Evolutionary conservation across 129 eudicot genomes (phyloP).

Genomic region (Calendula officinalis): DNA sequence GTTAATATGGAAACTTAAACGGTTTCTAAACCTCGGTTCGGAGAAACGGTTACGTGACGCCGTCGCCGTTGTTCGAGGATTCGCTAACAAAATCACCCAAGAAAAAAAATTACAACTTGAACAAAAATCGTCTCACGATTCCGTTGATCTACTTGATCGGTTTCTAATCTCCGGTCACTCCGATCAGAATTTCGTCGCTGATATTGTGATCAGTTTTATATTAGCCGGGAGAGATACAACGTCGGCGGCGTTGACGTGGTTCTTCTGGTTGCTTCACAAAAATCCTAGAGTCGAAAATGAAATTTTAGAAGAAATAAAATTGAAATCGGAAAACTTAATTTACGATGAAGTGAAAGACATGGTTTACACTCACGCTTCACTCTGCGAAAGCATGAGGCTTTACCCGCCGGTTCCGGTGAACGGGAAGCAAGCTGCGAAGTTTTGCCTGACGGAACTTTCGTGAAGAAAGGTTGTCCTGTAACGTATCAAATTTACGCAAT

Average conservation of each 20-base stretch:
- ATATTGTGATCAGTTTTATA: conserved; percentile 51
- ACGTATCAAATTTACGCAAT: conserved; percentile 55
- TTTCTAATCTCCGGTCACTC: conserved; percentile 58
- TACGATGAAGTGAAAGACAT: conserved; percentile 57
- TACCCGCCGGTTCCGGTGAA: conserved; percentile 62
- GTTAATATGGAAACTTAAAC: conserved; percentile 53
- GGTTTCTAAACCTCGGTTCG: conserved; percentile 48
- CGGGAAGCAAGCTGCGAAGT: conserved; percentile 31
- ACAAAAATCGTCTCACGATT: conserved; percentile 32
- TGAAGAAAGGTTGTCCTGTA: conserved; percentile 48
- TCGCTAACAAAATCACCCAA: conserved; percentile 40
- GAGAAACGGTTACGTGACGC: conserved; percentile 42
- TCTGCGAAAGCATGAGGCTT: conserved; percentile 61
- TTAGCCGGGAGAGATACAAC: conserved; percentile 65
- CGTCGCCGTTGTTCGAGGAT: conserved; percentile 39
- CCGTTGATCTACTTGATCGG: conserved; percentile 59
- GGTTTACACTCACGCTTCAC: conserved; percentile 57
- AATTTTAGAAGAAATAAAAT: conserved; percentile 35
- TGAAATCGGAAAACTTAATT: not conserved
- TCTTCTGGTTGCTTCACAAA: conserved; percentile 50
- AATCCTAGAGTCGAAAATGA: conserved; percentile 39
- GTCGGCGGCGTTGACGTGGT: conserved; percentile 64
- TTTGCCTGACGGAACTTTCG: conserved; percentile 49
- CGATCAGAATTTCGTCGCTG: conserved; percentile 44
- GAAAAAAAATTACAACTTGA: conserved; percentile 39